A percentile compares a stretch with the other conserved stretches of the same genome.
phyloP scores from a whole-genome alignment of 202 grass and related monocot genomes.

The Dendrocalamus latiflorus region DNA sequence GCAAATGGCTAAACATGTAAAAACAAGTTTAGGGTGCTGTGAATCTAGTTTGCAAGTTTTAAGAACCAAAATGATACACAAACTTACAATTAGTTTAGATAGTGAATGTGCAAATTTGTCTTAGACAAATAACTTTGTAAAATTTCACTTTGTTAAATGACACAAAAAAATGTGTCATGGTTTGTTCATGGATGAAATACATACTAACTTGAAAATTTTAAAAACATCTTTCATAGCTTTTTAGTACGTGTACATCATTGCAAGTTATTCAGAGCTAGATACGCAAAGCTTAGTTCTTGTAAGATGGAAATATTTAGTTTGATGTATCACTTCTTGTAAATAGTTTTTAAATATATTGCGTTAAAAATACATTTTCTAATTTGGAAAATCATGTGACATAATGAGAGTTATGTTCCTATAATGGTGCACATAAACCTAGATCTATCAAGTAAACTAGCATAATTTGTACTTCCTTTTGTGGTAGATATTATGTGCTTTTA shows the following conservation, averaged over 20 bases:
- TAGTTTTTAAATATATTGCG: background rate
- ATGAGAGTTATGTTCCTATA: background rate
- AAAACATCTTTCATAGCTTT: too few species aligned
- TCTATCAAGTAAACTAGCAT: too few species aligned
- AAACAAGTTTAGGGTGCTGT: background rate
- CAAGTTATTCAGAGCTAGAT: too few species aligned
- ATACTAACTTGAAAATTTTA: too few species aligned
- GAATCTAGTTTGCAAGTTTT: background rate
- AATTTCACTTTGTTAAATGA: background rate
- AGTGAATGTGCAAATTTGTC: background rate
- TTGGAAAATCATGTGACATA: background rate
- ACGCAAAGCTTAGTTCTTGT: too few species aligned
- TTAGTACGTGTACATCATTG: too few species aligned
- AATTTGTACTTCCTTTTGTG: too few species aligned
- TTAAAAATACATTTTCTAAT: background rate
- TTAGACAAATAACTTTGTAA: background rate
- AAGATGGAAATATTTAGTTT: background rate
- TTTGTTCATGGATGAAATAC: background rate
- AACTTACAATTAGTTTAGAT: background rate
- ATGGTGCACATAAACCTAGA: background rate
- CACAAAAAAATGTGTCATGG: background rate
- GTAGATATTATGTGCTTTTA: too few species aligned
- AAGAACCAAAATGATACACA: background rate
- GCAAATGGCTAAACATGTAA: background rate
- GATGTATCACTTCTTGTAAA: background rate